Base-by-base conservation (phyloP, 306 rosid species). In the Sesbania bispinosa region DNA sequence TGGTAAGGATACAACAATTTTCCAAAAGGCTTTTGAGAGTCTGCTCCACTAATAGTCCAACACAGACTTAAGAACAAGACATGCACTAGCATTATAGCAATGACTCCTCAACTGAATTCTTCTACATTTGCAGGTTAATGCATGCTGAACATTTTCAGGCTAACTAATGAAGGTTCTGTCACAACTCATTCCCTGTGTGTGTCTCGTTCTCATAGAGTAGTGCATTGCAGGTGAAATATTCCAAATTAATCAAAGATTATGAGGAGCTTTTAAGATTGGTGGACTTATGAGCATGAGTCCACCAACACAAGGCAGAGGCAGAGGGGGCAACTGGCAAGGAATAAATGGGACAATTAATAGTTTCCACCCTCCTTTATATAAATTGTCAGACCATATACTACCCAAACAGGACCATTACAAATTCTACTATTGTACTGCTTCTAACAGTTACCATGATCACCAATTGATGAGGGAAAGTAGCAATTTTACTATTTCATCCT, bases 311-410 rank as follows among this genome's bases (percentile, higher is more conserved):
- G n/a, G 55, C 6, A 47, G n/a, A n/a, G n/a, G n/a, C n/a, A n/a
- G 30, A 50, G 52, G 48, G 23, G 32, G 72, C 27, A 27, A 45
- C 11, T 16, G 14, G 39, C 30, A 63, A 32, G 36, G 15, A 73
- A 66, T 79, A 65, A 79, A 79, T 57, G 54, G 39, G 29, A 13
- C 21, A 70, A 71, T 55, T n/a, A 64, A 72, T 57, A 46, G 13
- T 65, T 55, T 63, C 60, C 63, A n/a, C n/a, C 55, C 77, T 5
- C 2, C 41, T 21, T 52, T 15, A 35, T 50, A 15, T 23, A 71
- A 69, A 11, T 42, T 69, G 76, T 60, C 71, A 60, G 76, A 59
- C 46, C 70, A 47, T 58, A 32, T 0, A 61, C 0, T 0, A 9
- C 4, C n/a, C n/a, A n/a, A n/a, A n/a, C 0, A n/a, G 21, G 62